Evolutionary conservation across 176 grass and related monocot species (phyloP).

Genomic region (Rhipidocladum racemiflorum): DNA sequence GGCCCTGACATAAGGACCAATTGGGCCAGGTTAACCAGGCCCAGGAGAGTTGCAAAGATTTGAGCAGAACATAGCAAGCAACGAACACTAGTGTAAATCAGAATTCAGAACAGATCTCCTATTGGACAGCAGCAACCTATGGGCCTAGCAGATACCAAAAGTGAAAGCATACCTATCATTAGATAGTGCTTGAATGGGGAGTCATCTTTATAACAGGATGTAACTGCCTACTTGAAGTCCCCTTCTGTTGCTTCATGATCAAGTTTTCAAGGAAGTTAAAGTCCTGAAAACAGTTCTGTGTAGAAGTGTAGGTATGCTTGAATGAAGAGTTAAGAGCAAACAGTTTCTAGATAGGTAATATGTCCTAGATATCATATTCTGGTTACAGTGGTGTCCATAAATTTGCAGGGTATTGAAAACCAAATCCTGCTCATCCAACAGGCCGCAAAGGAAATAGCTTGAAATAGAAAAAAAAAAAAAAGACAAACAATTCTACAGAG

Average conservation of each 20-base stretch:
- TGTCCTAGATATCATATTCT: not conserved
- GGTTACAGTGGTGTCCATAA: not conserved
- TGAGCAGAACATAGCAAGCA: constrained; percentile 21
- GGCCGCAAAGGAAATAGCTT: not conserved
- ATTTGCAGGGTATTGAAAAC: not conserved
- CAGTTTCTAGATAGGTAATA: not conserved
- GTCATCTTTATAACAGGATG: not conserved
- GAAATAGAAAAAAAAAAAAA: not conserved
- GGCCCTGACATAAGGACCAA: not conserved
- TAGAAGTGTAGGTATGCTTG: not conserved
- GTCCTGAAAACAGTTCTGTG: constrained; percentile 12
- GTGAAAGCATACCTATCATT: constrained; percentile 24
- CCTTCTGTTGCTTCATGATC: constrained; percentile 16
- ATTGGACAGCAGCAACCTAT: constrained; percentile 30
- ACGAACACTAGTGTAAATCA: constrained; percentile 1
- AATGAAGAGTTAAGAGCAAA: constrained; percentile 13
- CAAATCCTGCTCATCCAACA: not conserved
- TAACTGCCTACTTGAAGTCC: not conserved
- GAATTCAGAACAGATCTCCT: constrained; percentile 26
- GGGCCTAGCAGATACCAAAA: constrained; percentile 29
- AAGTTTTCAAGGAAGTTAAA: constrained; percentile 3
- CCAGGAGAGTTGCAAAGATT: constrained; percentile 21
- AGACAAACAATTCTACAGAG: not conserved
- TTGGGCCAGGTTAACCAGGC: constrained; percentile 25
- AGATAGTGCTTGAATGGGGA: not conserved